phyloP scores from a whole-genome alignment of 176 grass and related monocot species.

The Leersia perrieri region DNA sequence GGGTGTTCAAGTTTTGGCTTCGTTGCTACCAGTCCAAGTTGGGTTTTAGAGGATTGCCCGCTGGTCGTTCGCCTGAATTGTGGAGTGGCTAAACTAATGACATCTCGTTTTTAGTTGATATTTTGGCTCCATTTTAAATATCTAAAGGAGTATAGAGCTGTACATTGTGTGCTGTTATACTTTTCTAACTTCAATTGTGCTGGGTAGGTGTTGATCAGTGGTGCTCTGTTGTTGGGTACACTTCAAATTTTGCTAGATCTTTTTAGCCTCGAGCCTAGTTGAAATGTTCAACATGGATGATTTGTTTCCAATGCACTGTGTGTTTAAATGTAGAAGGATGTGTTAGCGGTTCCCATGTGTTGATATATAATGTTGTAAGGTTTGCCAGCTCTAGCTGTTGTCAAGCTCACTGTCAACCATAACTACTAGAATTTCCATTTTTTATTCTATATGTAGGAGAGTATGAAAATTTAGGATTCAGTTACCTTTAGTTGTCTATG shows the following conservation, averaged over 20 bases:
- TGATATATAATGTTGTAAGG: neutral
- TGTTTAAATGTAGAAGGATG: conserved; percentile 17
- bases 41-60: neutral
- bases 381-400: neutral
- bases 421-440: neutral
- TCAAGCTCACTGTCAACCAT: neutral
- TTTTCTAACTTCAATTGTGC: neutral
- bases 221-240: neutral
- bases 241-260: neutral
- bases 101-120: neutral
- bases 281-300: neutral
- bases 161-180: neutral
- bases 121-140: neutral
- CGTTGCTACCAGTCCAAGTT: neutral
- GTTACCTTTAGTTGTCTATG: neutral
- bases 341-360: neutral
- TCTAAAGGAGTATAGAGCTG: neutral
- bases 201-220: neutral
- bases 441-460: neutral
- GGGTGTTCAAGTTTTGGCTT: neutral
- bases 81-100: neutral
- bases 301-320: neutral
- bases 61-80: neutral
- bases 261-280: neutral
- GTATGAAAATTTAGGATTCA: neutral